Evolutionary conservation across 805 yeast genomes (phyloP).

Genomic region (Myxozyma vanderwaltii): DNA sequence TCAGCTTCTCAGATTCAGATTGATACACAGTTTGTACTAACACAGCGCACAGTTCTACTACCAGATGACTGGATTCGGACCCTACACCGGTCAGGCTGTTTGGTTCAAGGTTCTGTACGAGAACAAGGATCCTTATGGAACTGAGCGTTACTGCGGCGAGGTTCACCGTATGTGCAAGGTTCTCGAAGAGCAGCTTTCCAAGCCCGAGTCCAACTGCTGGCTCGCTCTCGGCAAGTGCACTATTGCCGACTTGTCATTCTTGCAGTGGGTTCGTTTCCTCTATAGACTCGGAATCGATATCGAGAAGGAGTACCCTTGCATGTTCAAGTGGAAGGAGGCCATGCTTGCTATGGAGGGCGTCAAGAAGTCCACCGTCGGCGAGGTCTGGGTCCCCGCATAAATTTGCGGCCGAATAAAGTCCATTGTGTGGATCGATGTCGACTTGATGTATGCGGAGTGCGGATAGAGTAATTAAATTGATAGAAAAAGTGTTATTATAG

Average conservation of each 20-base stretch:
- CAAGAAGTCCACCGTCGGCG: slow-evolving; percentile 31
- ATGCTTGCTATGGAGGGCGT: slow-evolving; percentile 93
- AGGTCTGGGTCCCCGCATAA: slow-evolving; percentile 25
- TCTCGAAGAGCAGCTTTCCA: slow-evolving; percentile 78
- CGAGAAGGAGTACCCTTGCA: slow-evolving; percentile 79
- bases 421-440: no score
- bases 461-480: no score
- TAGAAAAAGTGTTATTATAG: no score
- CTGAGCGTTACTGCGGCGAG: slow-evolving; percentile 82
- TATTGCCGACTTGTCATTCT: slow-evolving; percentile 84
- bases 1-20: no score
- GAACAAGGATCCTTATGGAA: slow-evolving; percentile 76
- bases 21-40: no score
- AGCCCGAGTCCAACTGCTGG: slow-evolving; percentile 89
- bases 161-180: slow-evolving; percentile 88
- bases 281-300: slow-evolving; percentile 82
- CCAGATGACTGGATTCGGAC: slow-evolving; percentile 34
- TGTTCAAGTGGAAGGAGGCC: slow-evolving; percentile 85
- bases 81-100: slow-evolving; percentile 72
- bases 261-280: slow-evolving; percentile 89
- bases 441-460: no score
- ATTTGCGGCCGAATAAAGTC: background rate
- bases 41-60: slow-evolving; percentile 22
- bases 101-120: slow-evolving; percentile 85
- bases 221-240: slow-evolving; percentile 74